phyloP scores from a whole-genome alignment of 768 basidiomycete genomes.

The Tulasnella sp. region DNA sequence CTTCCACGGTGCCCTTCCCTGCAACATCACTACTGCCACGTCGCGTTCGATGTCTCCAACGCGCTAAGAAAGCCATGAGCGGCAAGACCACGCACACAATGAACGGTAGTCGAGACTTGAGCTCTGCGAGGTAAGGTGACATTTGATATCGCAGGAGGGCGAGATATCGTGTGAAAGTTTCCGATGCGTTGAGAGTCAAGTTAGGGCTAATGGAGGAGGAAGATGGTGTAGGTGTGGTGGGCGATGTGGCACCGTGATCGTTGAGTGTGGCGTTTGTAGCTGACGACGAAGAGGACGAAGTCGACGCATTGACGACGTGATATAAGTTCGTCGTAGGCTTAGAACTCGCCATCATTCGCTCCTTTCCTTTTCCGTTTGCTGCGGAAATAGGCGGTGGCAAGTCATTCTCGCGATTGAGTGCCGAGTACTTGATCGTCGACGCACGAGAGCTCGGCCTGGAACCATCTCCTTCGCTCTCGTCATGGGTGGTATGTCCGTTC shows the following conservation, averaged over 20 bases:
- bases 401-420: neutral
- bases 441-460: constrained; percentile 5
- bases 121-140: constrained; percentile 35
- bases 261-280: constrained; percentile 23
- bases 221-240: constrained; percentile 15
- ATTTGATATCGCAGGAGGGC: constrained; percentile 38
- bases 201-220: constrained; percentile 15
- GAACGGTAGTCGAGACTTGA: constrained; percentile 36
- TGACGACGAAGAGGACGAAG: constrained; percentile 24
- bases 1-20: constrained; percentile 37
- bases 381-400: neutral
- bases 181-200: constrained; percentile 21
- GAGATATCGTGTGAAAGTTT: constrained; percentile 27
- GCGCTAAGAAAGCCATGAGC: constrained; percentile 21
- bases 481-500: constrained; percentile 14
- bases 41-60: neutral
- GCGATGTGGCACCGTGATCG: constrained; percentile 13
- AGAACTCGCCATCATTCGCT: no score
- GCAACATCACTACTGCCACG: neutral
- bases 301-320: constrained; percentile 17
- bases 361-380: no score
- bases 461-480: constrained; percentile 20
- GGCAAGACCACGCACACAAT: constrained; percentile 37
- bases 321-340: constrained; percentile 5
- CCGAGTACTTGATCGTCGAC: constrained; percentile 4